Evolutionary conservation across 2,329 filamentous ascomycete species (phyloP).

Genomic region (Fusarium bulbicola): DNA sequence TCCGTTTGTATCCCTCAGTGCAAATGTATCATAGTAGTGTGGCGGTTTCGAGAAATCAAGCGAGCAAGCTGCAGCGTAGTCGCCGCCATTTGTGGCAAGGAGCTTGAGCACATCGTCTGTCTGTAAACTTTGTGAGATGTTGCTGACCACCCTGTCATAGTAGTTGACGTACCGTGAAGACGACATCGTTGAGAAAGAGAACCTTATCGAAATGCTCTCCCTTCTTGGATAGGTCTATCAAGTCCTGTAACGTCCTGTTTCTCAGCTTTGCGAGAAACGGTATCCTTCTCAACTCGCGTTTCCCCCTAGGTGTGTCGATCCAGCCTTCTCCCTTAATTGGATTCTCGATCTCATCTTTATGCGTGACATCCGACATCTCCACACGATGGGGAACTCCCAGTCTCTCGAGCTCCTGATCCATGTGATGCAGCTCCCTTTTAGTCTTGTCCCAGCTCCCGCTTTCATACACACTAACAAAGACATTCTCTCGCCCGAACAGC

Average conservation of each 20-base stretch:
- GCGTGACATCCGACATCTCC: slow-evolving; percentile 66
- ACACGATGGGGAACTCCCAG: slow-evolving; percentile 65
- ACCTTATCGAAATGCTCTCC: slow-evolving; percentile 66
- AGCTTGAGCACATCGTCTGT: slow-evolving; percentile 64
- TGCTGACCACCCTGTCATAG: not conserved
- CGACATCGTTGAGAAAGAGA: slow-evolving; percentile 70
- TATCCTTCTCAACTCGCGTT: slow-evolving; percentile 69
- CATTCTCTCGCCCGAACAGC: slow-evolving; percentile 68
- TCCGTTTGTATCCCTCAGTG: slow-evolving; percentile 63
- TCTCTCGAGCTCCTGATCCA: slow-evolving; percentile 63
- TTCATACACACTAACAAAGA: slow-evolving; percentile 74
- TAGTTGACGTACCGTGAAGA: slow-evolving; percentile 60
- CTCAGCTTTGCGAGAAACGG: slow-evolving; percentile 72
- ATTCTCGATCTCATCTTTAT: slow-evolving; percentile 62
- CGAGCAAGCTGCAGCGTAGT: slow-evolving; percentile 70
- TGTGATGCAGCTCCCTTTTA: slow-evolving; percentile 65
- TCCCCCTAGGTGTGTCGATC: slow-evolving; percentile 66
- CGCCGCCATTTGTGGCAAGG: slow-evolving; percentile 64
- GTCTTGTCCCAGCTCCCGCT: slow-evolving; percentile 76
- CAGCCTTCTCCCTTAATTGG: slow-evolving; percentile 63
- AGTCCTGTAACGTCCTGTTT: slow-evolving; percentile 69
- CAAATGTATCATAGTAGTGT: slow-evolving; percentile 70
- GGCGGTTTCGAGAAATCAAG: slow-evolving; percentile 66
- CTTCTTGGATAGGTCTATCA: slow-evolving; percentile 59
- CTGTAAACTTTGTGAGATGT: slow-evolving; percentile 45